Evolutionary conservation across 1,139 yeast genomes (phyloP), one percentile per base, ranked within the genome.

Genomic region (Pneumocystis murina): DNA sequence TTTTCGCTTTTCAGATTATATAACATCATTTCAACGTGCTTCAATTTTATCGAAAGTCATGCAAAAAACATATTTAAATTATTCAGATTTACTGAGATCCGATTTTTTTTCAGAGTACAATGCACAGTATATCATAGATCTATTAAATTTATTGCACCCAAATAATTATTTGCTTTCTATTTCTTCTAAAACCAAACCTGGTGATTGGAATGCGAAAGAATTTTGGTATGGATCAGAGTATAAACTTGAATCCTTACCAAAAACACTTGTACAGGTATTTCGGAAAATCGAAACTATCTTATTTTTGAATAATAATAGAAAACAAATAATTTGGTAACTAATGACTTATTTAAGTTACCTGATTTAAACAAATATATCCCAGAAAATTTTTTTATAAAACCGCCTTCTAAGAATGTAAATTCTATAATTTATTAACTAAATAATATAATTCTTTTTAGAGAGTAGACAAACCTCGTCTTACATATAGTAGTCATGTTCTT

Each of bases 141-240:
- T 80, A 68, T 80, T 81, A 14, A 69, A 74, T 0, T 77, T 77
- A 66, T 76, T 92, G 65, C 79, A 71, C 59, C 79, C 84, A 0
- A 77, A 80, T 35, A 89, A 87, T 69, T 81, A 86, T 68, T 79
- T 91, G 67, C 77, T 83, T 10, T 77, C 80, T 48, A 72, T 71
- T 75, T 55, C 74, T 74, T 64, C 66, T 68, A n/a, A 68, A 72
- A 55, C 71, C 7, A 59, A 61, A 8, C 64, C 70, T 1, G 76
- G 74, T 2, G 75, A 80, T 40, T 68, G 67, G 64, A 75, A 77
- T 62, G 67, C 75, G 28, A 77, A 70, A 17, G 98, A 92, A 73
- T 78, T 82, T 70, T 91, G 96, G 96, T 92, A 92, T 71, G 96
- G 95, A 4, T 89, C 97, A 0, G 86, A 86, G 68, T 87, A 89